Evolutionary conservation across 441 rosid genomes (phyloP).

Genomic region (Aleurites moluccanus): DNA sequence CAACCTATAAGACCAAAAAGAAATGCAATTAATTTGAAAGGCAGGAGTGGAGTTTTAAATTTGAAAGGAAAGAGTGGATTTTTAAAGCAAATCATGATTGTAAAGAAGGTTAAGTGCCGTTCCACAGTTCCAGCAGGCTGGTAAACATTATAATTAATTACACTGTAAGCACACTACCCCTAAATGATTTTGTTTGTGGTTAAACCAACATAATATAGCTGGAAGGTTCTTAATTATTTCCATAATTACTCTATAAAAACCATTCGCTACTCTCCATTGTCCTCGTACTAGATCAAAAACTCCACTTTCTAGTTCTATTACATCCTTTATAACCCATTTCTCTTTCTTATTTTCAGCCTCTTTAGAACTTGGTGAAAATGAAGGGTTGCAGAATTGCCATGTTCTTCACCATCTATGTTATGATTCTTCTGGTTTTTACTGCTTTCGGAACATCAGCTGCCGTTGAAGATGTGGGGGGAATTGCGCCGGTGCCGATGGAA

Average conservation of each 20-base stretch:
- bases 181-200: constrained; percentile 34
- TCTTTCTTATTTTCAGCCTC: neutral
- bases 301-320: neutral
- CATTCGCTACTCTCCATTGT: neutral
- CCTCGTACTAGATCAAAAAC: neutral
- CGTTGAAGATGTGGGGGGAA: constrained; percentile 29
- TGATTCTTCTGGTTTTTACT: constrained; percentile 21
- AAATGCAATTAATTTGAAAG: too few relatives aligned
- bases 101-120: neutral
- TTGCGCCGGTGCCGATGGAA: constrained; percentile 36
- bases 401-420: constrained; percentile 29
- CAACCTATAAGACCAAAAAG: too few relatives aligned
- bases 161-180: constrained; percentile 18
- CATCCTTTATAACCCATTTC: neutral
- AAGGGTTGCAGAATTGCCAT: constrained; percentile 27
- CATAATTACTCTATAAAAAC: constrained; percentile 7
- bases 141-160: constrained; percentile 1
- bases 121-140: constrained; percentile 26
- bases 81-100: neutral
- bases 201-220: constrained; percentile 31
- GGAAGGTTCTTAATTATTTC: constrained; percentile 23
- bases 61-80: neutral
- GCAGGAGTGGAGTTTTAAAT: neutral
- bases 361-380: constrained; percentile 22
- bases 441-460: constrained; percentile 19